A percentile compares a stretch with the other conserved stretches of the same genome.
Evolutionary conservation across 345 rosid genomes (phyloP).

Genomic region (Citrus trifoliata): DNA sequence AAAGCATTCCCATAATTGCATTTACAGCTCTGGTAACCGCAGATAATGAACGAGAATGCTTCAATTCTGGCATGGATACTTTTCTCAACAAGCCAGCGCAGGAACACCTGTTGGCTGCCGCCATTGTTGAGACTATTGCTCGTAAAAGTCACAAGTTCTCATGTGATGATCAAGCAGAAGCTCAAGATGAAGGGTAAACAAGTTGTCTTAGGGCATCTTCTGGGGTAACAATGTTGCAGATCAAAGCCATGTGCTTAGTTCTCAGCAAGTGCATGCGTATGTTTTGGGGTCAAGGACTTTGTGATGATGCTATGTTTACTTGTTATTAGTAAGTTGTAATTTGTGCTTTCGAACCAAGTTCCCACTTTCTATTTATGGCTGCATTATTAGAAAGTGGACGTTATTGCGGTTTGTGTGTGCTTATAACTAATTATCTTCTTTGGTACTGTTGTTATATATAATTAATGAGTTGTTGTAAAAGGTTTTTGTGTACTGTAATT

Average conservation of each 20-base stretch:
- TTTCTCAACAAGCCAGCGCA: conserved; percentile 84
- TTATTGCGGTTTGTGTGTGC: not conserved
- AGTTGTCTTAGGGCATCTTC: not conserved
- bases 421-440: too few species aligned
- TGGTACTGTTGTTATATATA: too few species aligned
- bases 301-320: not conserved
- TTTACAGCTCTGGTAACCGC: conserved; percentile 70
- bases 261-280: not conserved
- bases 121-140: conserved; percentile 62
- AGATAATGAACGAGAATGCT: conserved; percentile 59
- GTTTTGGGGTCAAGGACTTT: not conserved
- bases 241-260: not conserved
- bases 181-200: too few species aligned
- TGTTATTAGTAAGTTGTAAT: not conserved
- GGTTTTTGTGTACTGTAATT: too few species aligned
- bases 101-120: conserved; percentile 76
- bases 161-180: not conserved
- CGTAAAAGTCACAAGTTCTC: not conserved
- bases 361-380: not conserved
- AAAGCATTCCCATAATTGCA: conserved; percentile 67
- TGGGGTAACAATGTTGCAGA: not conserved
- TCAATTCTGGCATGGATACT: conserved; percentile 87
- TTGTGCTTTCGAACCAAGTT: not conserved
- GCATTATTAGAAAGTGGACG: not conserved
- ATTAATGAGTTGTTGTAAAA: too few species aligned